These are phyloP conservation scores for Pseudoneurospora amorphoporcata DNA, from an alignment of 495 filamentous ascomycete genomes.

Conservation along the genomic window DNA sequence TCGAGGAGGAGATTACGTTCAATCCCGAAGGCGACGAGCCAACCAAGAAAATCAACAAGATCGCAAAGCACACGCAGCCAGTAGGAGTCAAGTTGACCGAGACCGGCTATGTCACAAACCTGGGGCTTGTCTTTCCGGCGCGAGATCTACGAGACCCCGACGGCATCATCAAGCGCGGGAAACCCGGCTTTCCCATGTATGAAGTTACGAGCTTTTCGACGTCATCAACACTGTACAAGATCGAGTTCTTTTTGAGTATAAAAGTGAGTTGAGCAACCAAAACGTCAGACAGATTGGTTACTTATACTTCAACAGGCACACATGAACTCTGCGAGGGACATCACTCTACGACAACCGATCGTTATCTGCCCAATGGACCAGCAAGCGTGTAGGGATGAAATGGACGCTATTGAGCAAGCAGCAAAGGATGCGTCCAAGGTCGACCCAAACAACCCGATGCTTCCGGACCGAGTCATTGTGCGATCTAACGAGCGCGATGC, in stretches of 20 bases:
- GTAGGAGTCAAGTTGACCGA: constrained; percentile 79
- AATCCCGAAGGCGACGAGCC: constrained; percentile 98
- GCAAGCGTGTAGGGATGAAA: constrained; percentile 91
- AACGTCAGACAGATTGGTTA: neutral
- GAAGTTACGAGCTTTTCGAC: constrained; percentile 86
- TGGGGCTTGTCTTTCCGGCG: constrained; percentile 82
- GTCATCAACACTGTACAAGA: constrained; percentile 88
- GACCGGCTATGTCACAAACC: constrained; percentile 78
- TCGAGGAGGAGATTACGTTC: constrained; percentile 95
- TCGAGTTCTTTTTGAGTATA: constrained; percentile 91
- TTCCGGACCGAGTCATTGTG: constrained; percentile 75
- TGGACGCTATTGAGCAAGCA: constrained; percentile 93
- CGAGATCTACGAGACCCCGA: constrained; percentile 84
- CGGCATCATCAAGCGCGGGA: constrained; percentile 75
- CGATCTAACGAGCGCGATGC: constrained; percentile 66
- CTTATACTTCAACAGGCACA: constrained; percentile 55
- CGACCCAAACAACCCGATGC: constrained; percentile 76
- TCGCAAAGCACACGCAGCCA: constrained; percentile 73
- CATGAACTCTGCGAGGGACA: constrained; percentile 83
- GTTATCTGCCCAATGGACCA: constrained; percentile 94
- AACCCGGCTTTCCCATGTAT: constrained; percentile 82
- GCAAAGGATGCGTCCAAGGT: constrained; percentile 85
- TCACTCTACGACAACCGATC: constrained; percentile 82
- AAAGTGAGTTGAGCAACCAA: constrained; percentile 50
- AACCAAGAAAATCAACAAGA: constrained; percentile 74